Conservation (phyloP, 176 grass and related monocot species). For the Lolium multiflorum region DNA sequence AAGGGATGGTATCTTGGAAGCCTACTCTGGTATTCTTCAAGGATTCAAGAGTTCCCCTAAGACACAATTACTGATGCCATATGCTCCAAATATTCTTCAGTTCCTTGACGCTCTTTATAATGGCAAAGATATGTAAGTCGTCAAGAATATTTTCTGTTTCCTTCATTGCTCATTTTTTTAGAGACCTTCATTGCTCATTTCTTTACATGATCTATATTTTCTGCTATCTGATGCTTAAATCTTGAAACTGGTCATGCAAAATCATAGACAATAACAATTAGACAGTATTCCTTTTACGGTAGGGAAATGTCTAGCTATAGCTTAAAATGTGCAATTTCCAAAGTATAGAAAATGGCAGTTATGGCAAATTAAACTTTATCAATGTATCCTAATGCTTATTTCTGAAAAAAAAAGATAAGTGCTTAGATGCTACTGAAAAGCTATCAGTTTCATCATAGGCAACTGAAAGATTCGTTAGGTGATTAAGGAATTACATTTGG, state of each 20-base stretch:
- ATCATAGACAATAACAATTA: neutral
- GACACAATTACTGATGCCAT: constrained; percentile 70
- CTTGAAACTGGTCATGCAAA: constrained; percentile 12
- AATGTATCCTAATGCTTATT: neutral
- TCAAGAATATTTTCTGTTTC: constrained; percentile 20
- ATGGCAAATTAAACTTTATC: neutral
- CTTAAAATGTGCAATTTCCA: neutral
- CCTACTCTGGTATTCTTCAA: constrained; percentile 95
- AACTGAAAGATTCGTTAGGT: constrained; percentile 10
- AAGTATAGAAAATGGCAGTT: neutral
- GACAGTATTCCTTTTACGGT: constrained; percentile 9
- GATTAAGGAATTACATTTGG: neutral
- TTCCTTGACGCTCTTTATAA: constrained; percentile 80
- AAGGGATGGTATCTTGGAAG: constrained; percentile 86
- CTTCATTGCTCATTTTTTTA: constrained; percentile 8
- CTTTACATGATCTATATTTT: constrained; percentile 1
- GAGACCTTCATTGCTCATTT: neutral
- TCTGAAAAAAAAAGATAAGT: neutral
- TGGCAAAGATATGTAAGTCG: constrained; percentile 77
- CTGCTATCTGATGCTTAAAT: neutral
- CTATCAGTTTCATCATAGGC: neutral
- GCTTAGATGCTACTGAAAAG: neutral
- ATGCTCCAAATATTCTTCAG: constrained; percentile 76
- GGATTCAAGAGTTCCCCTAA: constrained; percentile 82
- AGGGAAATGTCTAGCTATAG: neutral